Base-by-base conservation (phyloP, 139 green algal genomes). In the Coelastrella sp. region DNA sequence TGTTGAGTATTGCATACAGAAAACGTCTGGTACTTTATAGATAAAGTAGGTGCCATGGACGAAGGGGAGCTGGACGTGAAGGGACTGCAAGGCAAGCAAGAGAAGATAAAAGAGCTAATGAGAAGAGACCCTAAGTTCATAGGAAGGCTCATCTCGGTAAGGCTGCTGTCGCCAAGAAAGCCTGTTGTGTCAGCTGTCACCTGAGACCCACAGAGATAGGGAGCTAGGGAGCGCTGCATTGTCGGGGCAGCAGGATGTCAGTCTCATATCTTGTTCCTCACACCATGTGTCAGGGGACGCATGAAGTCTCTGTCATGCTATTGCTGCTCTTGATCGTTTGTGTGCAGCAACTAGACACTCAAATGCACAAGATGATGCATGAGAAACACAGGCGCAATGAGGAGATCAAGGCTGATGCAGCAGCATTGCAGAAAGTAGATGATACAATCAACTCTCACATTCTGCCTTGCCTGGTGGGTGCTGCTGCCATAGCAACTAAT, bases 351-450 rank as follows among this genome's bases (percentile, higher is more conserved):
- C n/a, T 86, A 37, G 80, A 86, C 80, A 71, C 43, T 25, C 84
- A 88, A 34, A 91, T 91, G 88, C 85, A 89, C 32, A 69, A 67
- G 6, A 83, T 91, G 57, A 79, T 89, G 81, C 48, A 78, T 0
- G 45, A 89, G 67, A 89, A 88, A 60, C 57, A 82, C 23, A 77
- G 57, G 51, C 75, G 81, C 4, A 50, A 64, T 19, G 62, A 86
- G 30, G 51, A 83, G 27, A 80, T 86, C 34, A 68, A 69, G 25
- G 80, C 67, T 41, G 80, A 86, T 35, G 21, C 68, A 13, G 66
- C 67, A 43, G 51, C 67, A 8, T 2, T 80, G 9, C 45, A 78
- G 8, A 59, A 68, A 9, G 72, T 91, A 35, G 85, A 91, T 53
- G 60, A 84, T 1, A 83, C 53, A 19, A 89, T 91, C 48, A 68